Evolutionary conservation across 495 filamentous ascomycete species (phyloP), one percentile per base, ranked within the genome.

Genomic region (Pseudoneurospora amorphoporcata): DNA sequence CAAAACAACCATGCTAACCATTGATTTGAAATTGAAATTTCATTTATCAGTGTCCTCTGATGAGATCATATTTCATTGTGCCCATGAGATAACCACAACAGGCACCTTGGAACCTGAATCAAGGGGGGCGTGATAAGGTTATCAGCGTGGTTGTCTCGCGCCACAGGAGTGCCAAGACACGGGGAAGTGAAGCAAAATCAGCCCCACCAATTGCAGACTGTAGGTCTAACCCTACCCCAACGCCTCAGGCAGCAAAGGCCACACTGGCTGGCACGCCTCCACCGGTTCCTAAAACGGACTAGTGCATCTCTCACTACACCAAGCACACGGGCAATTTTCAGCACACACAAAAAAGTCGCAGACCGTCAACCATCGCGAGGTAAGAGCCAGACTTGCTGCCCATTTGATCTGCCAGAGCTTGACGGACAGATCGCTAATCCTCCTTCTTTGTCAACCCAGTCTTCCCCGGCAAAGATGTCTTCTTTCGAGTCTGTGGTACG

Each of bases 401-500:
- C 70, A 76, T 69, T 80, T 73, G 77, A 80, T 79, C 78, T 75
- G 78, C 78, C 76, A 77, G 76, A 78, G 76, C 75, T 78, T 78
- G 79, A 78, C 75, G 74, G 75, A 76, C 77, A 76, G 79, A 79
- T 78, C 77, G 75, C 77, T 77, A 76, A 76, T 76, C 71, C 70
- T 75, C 75, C 75, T 74, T 69, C 73, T 79, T 78, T 74, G 73
- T 76, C 75, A 74, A 73, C 73, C 72, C 75, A 80, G 78, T 78
- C 75, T 78, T 74, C 73, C 79, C 77, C 75, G 77, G 88, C 86
- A 92, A 97, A 88, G 87, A 98, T 98, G 95, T 97, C 95, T 87
- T 89, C 92, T 83, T 97, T 96, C 87, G 95, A 98, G 87, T 88
- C 91, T 86, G 94, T 97, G 87, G 93, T 98, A 88, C 87, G 94